phyloP scores from a whole-genome alignment of 768 basidiomycete genomes.

The Galerina marginata region DNA sequence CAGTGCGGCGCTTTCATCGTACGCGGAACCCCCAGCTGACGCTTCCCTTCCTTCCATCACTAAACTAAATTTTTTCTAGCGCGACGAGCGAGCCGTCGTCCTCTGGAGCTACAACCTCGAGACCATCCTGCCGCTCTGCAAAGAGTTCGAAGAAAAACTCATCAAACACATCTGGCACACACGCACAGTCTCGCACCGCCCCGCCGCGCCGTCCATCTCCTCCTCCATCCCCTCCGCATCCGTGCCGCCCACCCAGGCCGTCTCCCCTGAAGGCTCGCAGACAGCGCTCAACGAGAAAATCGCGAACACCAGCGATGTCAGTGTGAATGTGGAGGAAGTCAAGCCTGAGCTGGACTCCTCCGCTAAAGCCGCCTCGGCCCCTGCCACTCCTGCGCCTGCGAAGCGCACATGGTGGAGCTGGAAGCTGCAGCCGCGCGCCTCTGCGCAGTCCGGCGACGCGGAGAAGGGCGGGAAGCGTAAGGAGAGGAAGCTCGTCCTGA shows the following conservation, averaged over 20 bases:
- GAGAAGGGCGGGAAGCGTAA: constrained; percentile 45
- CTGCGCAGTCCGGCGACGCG: constrained; percentile 31
- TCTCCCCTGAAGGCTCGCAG: constrained; percentile 28
- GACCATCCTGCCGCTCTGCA: constrained; percentile 68
- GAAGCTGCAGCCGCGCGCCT: constrained; percentile 44
- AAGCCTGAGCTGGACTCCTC: constrained; percentile 23
- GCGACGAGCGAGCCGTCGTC: constrained; percentile 79
- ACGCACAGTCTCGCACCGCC: constrained; percentile 33
- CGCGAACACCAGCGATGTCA: not conserved
- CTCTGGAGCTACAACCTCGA: constrained; percentile 82
- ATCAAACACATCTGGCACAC: constrained; percentile 82
- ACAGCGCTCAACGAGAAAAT: constrained; percentile 43
- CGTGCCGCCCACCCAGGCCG: constrained; percentile 7
- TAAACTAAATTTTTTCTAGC: constrained; percentile 34
- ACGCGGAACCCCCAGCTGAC: constrained; percentile 21
- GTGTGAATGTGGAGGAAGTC: constrained; percentile 22
- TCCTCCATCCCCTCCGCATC: constrained; percentile 13
- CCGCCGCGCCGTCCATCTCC: not conserved
- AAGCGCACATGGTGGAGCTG: constrained; percentile 50
- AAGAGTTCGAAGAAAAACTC: constrained; percentile 78
- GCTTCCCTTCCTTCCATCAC: not conserved
- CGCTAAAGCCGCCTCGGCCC: constrained; percentile 6
- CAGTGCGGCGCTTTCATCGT: constrained; percentile 86
- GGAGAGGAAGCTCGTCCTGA: constrained; percentile 53
- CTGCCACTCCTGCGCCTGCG: constrained; percentile 20